Evolutionary conservation across 208 protist genomes (phyloP).

Genomic region (Leishmania mexicana): DNA sequence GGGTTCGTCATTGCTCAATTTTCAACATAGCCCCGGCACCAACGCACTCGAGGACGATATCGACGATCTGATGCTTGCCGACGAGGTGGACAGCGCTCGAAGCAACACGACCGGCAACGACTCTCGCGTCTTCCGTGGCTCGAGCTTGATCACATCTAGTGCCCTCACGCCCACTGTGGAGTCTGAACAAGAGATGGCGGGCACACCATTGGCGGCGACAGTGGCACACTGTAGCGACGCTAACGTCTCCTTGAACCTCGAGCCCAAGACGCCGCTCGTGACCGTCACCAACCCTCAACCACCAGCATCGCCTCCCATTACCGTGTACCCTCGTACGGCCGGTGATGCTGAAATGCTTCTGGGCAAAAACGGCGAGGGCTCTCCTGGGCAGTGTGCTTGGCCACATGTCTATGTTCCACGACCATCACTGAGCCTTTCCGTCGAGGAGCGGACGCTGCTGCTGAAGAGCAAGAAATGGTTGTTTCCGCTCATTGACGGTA

Average conservation of each 20-base stretch:
- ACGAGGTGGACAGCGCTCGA: slow-evolving; percentile 4
- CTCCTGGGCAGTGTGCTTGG: not conserved
- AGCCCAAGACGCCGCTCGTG: not conserved
- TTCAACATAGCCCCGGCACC: not conserved
- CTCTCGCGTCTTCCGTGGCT: slow-evolving; percentile 16
- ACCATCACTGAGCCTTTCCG: slow-evolving; percentile 18
- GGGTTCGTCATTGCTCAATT: not conserved
- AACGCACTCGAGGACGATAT: slow-evolving; percentile 11
- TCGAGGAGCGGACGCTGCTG: slow-evolving; percentile 28
- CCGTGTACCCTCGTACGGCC: not conserved
- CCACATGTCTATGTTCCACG: slow-evolving; percentile 1
- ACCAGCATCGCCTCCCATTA: not conserved
- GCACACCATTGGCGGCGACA: slow-evolving; percentile 3
- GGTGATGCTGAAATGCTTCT: not conserved
- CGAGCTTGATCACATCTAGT: slow-evolving; percentile 9
- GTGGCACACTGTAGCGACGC: not conserved
- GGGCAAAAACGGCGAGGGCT: not conserved
- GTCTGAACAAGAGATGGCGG: slow-evolving; percentile 4
- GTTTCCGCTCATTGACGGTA: slow-evolving; percentile 28
- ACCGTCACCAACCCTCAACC: slow-evolving; percentile 2
- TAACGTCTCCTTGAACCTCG: not conserved
- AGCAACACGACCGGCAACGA: slow-evolving; percentile 5
- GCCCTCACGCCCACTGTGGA: slow-evolving; percentile 8
- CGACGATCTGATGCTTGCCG: slow-evolving; percentile 28
- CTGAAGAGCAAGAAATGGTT: slow-evolving; percentile 26